Percentiles rank a stretch among this genome's conserved stretches.
phyloP scores from a whole-genome alignment of 805 yeast species.

The Saccharomycopsis guyanensis region DNA sequence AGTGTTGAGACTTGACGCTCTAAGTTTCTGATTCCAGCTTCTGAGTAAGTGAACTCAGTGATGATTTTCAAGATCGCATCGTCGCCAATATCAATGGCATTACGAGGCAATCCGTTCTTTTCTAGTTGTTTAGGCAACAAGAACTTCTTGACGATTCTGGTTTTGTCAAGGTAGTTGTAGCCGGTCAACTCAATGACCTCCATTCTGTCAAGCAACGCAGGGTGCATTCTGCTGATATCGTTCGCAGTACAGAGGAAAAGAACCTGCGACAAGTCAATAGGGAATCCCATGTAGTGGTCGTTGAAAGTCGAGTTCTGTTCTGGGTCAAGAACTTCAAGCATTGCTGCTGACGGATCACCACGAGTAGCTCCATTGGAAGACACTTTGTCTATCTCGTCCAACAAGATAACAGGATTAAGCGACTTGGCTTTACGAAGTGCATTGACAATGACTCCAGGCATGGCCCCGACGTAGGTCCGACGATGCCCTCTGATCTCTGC shows the following conservation, averaged over 20 bases:
- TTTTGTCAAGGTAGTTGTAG: slow-evolving; percentile 71
- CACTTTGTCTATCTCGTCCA: slow-evolving; percentile 83
- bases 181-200: slow-evolving; percentile 75
- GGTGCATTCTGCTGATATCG: slow-evolving; percentile 59
- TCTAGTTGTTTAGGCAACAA: slow-evolving; percentile 68
- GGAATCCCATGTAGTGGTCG: slow-evolving; percentile 82
- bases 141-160: slow-evolving; percentile 59
- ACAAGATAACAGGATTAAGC: slow-evolving; percentile 74
- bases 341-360: slow-evolving; percentile 88
- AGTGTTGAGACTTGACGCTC: slow-evolving; percentile 70
- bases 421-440: slow-evolving; percentile 67
- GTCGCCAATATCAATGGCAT: slow-evolving; percentile 26
- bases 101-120: slow-evolving; percentile 51
- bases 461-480: slow-evolving; percentile 85
- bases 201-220: slow-evolving; percentile 77
- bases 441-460: slow-evolving; percentile 79
- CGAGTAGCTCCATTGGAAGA: slow-evolving; percentile 46
- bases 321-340: slow-evolving; percentile 83
- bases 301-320: slow-evolving; percentile 73
- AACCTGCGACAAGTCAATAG: slow-evolving; percentile 74
- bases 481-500: slow-evolving; percentile 88
- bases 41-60: slow-evolving; percentile 59
- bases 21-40: slow-evolving; percentile 77
- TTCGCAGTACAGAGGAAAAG: slow-evolving; percentile 84
- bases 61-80: slow-evolving; percentile 56